Evolutionary conservation across 306 rosid species (phyloP).

Genomic region (Canavalia ensiformis): DNA sequence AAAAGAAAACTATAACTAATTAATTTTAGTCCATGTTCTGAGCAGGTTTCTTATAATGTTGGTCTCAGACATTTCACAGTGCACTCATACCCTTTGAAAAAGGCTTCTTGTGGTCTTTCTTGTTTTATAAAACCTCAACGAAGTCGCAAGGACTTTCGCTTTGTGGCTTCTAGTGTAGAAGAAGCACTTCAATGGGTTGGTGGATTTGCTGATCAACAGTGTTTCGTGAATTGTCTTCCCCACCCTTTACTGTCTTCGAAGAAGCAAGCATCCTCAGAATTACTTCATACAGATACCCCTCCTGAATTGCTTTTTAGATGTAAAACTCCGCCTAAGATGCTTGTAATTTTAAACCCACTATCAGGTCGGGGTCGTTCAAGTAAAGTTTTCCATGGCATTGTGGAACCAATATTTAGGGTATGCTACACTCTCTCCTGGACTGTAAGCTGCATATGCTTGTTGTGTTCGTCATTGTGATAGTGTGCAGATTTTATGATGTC

Average conservation of each 20-base stretch:
- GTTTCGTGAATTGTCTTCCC: conserved; percentile 91
- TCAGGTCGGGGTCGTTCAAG: conserved; percentile 98
- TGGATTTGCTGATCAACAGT: conserved; percentile 97
- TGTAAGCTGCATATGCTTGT: conserved; percentile 33
- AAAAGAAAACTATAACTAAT: conserved; percentile 17
- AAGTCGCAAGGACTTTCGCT: conserved; percentile 80
- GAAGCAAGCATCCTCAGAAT: conserved; percentile 96
- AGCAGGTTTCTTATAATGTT: conserved; percentile 91
- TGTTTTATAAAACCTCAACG: conserved; percentile 79
- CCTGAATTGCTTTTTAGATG: conserved; percentile 94
- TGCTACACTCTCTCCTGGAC: conserved; percentile 33
- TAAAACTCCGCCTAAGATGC: conserved; percentile 94
- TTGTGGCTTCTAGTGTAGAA: conserved; percentile 80
- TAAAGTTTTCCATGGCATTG: conserved; percentile 86
- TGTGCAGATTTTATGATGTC: conserved; percentile 8
- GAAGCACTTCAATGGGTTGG: conserved; percentile 99
- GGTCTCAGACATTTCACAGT: conserved; percentile 96
- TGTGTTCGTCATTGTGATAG: conserved; percentile 31
- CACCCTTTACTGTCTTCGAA: conserved; percentile 93
- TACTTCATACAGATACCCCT: conserved; percentile 83
- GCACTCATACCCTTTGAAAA: conserved; percentile 86
- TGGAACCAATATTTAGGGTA: conserved; percentile 96
- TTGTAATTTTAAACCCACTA: conserved; percentile 94
- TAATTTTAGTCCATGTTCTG: conserved; percentile 52
- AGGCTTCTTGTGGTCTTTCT: conserved; percentile 79